These are phyloP conservation scores for Azolla pinnata DNA, from an alignment of 75 land plant species.

Conservation along the genomic window DNA sequence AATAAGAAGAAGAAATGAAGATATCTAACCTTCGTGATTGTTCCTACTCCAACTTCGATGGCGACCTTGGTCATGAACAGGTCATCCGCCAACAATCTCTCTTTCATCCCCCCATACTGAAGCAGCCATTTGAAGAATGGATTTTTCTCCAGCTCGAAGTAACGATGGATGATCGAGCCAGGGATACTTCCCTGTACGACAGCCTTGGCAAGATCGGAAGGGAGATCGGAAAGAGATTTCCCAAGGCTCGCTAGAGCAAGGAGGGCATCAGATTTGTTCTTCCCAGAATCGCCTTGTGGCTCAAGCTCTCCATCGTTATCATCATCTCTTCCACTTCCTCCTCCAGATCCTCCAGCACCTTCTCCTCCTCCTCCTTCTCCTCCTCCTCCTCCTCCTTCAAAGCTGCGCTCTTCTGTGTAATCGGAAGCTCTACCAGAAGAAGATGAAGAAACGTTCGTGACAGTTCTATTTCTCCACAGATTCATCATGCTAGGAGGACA, in stretches of 20 bases:
- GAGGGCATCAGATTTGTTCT: constrained; percentile 30
- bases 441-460: too few relatives aligned
- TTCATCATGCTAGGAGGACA: too few relatives aligned
- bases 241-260: constrained; percentile 26
- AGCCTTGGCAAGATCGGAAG: constrained; percentile 33
- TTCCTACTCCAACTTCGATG: constrained; percentile 35
- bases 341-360: not conserved
- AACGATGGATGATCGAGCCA: constrained; percentile 24
- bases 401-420: too few relatives aligned
- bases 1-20: not conserved
- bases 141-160: constrained; percentile 28
- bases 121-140: constrained; percentile 30
- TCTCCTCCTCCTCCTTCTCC: not conserved
- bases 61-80: constrained; percentile 40
- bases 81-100: constrained; percentile 39
- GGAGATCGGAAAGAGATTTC: constrained; percentile 27
- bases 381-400: constrained; percentile 9
- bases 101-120: constrained; percentile 39
- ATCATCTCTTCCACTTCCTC: constrained; percentile 7
- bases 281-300: constrained; percentile 7
- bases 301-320: constrained; percentile 10
- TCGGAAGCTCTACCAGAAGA: too few relatives aligned
- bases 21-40: constrained; percentile 27
- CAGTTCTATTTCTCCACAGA: too few relatives aligned
- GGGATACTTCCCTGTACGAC: constrained; percentile 32